phyloP scores from a whole-genome alignment of 805 yeast genomes.

The Suhomyces faveliae region DNA sequence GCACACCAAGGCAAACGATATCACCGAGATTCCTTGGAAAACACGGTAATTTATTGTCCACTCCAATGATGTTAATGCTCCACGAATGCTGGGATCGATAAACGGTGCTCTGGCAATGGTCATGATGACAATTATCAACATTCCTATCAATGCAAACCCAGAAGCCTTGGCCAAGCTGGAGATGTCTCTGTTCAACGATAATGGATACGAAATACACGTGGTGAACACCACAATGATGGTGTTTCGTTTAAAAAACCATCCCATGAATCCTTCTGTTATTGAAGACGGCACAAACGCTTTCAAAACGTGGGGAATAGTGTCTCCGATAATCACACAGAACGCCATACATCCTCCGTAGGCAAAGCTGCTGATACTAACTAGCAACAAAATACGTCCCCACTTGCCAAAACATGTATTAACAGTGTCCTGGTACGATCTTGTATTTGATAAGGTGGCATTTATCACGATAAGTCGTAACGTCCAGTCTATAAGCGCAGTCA shows the following conservation, averaged over 20 bases:
- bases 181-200: conserved; percentile 77
- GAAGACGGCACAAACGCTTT: conserved; percentile 57
- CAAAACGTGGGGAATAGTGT: conserved; percentile 88
- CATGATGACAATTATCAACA: conserved; percentile 72
- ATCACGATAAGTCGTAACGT: conserved; percentile 75
- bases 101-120: conserved; percentile 75
- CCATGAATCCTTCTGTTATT: conserved; percentile 33
- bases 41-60: conserved; percentile 61
- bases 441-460: conserved; percentile 75
- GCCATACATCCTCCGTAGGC: conserved; percentile 96
- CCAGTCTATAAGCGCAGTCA: conserved; percentile 84
- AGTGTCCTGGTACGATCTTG: conserved; percentile 80
- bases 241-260: conserved; percentile 62
- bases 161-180: conserved; percentile 84
- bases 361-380: conserved; percentile 79
- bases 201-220: conserved; percentile 72
- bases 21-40: conserved; percentile 90
- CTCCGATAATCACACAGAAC: conserved; percentile 92
- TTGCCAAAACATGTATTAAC: conserved; percentile 78
- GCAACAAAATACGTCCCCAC: conserved; percentile 62
- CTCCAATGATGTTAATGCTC: conserved; percentile 42
- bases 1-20: conserved; percentile 92
- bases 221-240: conserved; percentile 71
- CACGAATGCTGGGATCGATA: conserved; percentile 47
- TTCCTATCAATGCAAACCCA: conserved; percentile 80